phyloP scores from a whole-genome alignment of 2,329 filamentous ascomycete species.

The Ramularia endophylla region DNA sequence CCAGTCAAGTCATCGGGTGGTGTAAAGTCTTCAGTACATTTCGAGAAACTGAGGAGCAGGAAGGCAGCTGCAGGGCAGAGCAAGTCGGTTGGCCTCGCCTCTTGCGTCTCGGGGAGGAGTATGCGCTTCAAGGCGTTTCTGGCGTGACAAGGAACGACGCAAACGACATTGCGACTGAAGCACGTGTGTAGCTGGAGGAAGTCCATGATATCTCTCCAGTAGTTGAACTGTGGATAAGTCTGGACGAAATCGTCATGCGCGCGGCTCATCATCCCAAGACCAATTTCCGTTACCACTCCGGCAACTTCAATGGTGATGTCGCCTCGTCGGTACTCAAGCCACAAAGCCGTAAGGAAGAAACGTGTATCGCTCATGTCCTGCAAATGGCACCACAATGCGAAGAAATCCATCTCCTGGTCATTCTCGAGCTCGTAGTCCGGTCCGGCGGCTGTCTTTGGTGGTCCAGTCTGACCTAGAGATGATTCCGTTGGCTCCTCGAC shows the following conservation, averaged over 20 bases:
- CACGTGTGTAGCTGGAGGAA: background rate
- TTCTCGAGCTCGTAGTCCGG: background rate
- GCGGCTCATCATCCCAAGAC: background rate
- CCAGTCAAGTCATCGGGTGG: too few species aligned
- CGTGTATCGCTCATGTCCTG: slow-evolving; percentile 5
- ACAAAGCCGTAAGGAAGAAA: background rate
- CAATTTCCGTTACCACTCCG: background rate
- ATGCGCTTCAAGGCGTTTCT: background rate
- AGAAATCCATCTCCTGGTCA: background rate
- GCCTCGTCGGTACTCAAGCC: background rate
- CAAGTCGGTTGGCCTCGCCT: slow-evolving; percentile 1
- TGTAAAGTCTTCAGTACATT: too few species aligned
- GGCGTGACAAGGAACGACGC: background rate
- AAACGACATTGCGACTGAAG: slow-evolving; percentile 2
- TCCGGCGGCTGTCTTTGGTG: background rate
- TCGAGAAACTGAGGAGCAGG: too few species aligned
- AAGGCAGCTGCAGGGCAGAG: background rate
- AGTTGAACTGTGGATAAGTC: background rate
- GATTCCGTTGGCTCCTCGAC: slow-evolving; percentile 1
- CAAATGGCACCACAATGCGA: slow-evolving; percentile 6
- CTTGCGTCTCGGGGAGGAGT: too few species aligned
- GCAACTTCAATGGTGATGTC: slow-evolving; percentile 1
- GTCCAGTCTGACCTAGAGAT: background rate
- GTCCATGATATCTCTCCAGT: background rate
- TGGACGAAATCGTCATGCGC: slow-evolving; percentile 1